Evolutionary conservation across 2,329 filamentous ascomycete species (phyloP).

Genomic region (Elsinoe australis): DNA sequence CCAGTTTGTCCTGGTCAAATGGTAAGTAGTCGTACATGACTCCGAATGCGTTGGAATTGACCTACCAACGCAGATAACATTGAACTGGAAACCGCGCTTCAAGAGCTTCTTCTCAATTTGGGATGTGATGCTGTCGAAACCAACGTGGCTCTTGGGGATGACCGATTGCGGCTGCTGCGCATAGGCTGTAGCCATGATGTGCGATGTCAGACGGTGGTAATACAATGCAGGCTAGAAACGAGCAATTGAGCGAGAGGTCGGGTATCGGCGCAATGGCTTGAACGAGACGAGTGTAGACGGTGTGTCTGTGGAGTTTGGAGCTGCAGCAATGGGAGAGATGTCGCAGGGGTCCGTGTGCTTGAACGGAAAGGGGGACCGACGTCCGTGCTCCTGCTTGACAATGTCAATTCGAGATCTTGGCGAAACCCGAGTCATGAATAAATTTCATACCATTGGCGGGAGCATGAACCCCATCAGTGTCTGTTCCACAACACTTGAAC

Average conservation of each 20-base stretch:
- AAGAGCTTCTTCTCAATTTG: slow-evolving; percentile 99
- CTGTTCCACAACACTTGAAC: too few relatives aligned
- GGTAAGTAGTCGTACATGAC: background rate
- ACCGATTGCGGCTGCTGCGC: slow-evolving; percentile 49
- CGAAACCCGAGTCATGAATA: slow-evolving; percentile 10
- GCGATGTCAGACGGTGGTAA: slow-evolving; percentile 16
- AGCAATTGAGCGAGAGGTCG: background rate
- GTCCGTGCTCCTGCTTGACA: slow-evolving; percentile 2
- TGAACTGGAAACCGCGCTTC: slow-evolving; percentile 99
- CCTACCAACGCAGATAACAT: slow-evolving; percentile 98
- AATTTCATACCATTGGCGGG: slow-evolving; percentile 7
- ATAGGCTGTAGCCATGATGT: slow-evolving; percentile 57
- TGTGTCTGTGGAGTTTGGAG: background rate
- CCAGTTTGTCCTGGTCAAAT: slow-evolving; percentile 75
- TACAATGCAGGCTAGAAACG: too few relatives aligned
- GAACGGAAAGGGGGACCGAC: background rate
- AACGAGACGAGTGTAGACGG: background rate
- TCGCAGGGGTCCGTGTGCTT: slow-evolving; percentile 5
- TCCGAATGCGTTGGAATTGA: slow-evolving; percentile 26
- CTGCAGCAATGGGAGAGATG: slow-evolving; percentile 9
- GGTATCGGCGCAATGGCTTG: background rate
- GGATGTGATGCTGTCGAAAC: slow-evolving; percentile 99
- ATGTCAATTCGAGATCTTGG: slow-evolving; percentile 10
- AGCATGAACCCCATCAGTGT: background rate
- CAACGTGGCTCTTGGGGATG: slow-evolving; percentile 95